Evolutionary conservation across 306 rosid species (phyloP), one percentile per base, ranked within the genome.

Genomic region (Quillaja saponaria): DNA sequence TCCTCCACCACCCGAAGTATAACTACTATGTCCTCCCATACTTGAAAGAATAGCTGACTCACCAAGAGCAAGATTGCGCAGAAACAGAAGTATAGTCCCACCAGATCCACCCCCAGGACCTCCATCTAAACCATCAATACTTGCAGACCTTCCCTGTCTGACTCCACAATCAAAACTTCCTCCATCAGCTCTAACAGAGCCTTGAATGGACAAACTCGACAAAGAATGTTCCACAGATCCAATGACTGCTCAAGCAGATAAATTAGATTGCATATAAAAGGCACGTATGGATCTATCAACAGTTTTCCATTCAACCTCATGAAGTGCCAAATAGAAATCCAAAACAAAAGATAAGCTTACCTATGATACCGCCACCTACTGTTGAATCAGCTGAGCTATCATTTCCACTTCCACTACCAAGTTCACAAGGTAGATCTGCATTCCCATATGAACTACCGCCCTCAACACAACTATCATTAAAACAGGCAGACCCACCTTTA

Each of bases 91-190:
- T 60, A 94, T 50, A 55, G 91, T 78, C 64, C 99, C 99, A 68
- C 99, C 99, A 74, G 99, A 94, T 51, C 95, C 99, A 68, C 99
- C 99, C 25, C 99, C 99, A 41, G 91, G 91, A 55, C 82, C 90
- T 56, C 80, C 89, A 72, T 66, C 79, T 18, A 64, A 68, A 63
- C 66, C 76, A 71, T 75, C 75, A 54, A 57, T 54, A 64, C 28
- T 20, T 17, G 75, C 16, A 67, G 66, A 51, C 3, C 58, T 72
- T 40, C 47, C 72, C 41, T 15, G 68, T 70, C 37, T 37, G 45
- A 51, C 34, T 41, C 64, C 75, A 65, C 74, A 73, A 39, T 83
- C 78, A 79, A 76, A 85, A 76, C 57, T 77, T 61, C 76, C 96
- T 68, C 99, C 99, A 71, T 94, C 90, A 13, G 96, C 80, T 56